Conservation (phyloP, 805 yeast genomes). For the Teunomyces kruisii region DNA sequence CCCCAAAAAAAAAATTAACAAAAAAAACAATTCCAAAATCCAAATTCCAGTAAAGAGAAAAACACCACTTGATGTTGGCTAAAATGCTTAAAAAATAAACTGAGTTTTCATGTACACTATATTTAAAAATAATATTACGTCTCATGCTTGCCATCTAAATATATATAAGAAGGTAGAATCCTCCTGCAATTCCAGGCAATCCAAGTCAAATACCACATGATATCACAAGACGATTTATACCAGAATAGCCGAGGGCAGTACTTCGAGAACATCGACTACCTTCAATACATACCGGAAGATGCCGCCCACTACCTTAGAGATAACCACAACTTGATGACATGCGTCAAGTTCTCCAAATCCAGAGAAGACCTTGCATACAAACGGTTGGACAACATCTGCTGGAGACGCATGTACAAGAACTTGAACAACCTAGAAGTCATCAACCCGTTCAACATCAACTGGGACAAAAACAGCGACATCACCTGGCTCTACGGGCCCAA, state of each 20-base stretch:
- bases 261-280: constrained; percentile 33
- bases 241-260: constrained; percentile 2
- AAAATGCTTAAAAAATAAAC: neutral
- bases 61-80: constrained; percentile 3
- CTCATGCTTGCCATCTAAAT: neutral
- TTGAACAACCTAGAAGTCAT: constrained; percentile 26
- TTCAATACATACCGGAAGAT: constrained; percentile 10
- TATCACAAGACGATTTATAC: constrained; percentile 5
- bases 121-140: neutral
- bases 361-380: constrained; percentile 5
- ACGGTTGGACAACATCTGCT: constrained; percentile 32
- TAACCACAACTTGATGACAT: constrained; percentile 19
- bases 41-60: neutral
- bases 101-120: neutral
- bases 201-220: constrained; percentile 4
- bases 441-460: constrained; percentile 47
- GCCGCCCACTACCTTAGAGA: constrained; percentile 8
- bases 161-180: constrained; percentile 3
- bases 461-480: constrained; percentile 55
- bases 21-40: neutral
- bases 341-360: constrained; percentile 9
- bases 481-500: constrained; percentile 58
- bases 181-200: neutral
- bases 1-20: neutral
- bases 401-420: constrained; percentile 41